Percentiles rank a stretch among this genome's conserved stretches.
phyloP scores from a whole-genome alignment of 1,284 basidiomycete species.

The Amylostereum areolatum region DNA sequence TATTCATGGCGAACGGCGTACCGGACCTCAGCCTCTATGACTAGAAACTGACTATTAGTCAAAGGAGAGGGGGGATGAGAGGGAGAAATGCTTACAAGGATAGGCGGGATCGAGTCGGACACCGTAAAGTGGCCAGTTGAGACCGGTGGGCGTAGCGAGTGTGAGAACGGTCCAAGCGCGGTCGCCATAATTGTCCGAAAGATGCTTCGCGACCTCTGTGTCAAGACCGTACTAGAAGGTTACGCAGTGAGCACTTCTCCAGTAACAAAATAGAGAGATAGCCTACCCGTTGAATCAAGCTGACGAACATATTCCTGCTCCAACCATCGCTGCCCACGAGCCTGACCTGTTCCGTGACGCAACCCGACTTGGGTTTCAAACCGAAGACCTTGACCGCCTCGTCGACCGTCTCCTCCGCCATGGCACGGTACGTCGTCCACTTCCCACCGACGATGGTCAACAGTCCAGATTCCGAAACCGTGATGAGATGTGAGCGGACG shows the following conservation, averaged over 20 bases:
- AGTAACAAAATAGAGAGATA: not conserved
- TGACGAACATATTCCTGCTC: constrained; percentile 96
- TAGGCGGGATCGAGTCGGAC: constrained; percentile 71
- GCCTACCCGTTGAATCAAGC: constrained; percentile 82
- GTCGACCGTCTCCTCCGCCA: constrained; percentile 96
- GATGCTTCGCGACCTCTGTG: constrained; percentile 89
- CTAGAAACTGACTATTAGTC: constrained; percentile 30
- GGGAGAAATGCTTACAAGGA: constrained; percentile 50
- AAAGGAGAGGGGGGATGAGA: not conserved
- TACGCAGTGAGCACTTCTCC: constrained; percentile 6
- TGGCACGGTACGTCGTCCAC: constrained; percentile 97
- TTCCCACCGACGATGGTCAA: constrained; percentile 97
- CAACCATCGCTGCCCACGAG: constrained; percentile 94
- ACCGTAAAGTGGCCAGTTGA: constrained; percentile 84
- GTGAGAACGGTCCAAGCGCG: constrained; percentile 93
- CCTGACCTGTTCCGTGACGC: constrained; percentile 78
- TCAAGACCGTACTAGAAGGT: constrained; percentile 72
- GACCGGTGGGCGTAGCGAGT: constrained; percentile 74
- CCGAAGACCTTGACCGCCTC: constrained; percentile 78
- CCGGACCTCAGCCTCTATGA: constrained; percentile 90
- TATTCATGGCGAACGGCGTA: constrained; percentile 92
- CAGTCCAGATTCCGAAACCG: constrained; percentile 77
- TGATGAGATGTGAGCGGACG: constrained; percentile 93
- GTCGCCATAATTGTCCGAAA: constrained; percentile 94
- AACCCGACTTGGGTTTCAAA: constrained; percentile 56